A percentile compares a stretch with the other conserved stretches of the same genome.
Evolutionary conservation across 768 basidiomycete genomes (phyloP).

Genomic region (Leccinum uliginosum): DNA sequence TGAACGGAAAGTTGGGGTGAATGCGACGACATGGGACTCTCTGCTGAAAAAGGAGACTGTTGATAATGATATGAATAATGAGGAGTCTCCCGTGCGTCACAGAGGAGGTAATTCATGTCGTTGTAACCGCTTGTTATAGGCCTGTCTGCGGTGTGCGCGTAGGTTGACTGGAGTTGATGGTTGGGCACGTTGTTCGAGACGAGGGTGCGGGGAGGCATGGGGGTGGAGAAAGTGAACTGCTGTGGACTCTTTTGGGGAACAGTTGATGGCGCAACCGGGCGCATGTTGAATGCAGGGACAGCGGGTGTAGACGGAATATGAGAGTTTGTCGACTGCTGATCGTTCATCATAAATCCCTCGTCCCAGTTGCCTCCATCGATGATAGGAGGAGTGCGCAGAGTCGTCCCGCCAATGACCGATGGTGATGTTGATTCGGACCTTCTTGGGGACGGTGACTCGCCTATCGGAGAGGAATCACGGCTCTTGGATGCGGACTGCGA

Average conservation of each 20-base stretch:
- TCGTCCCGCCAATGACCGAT: conserved; percentile 28
- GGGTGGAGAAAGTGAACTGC: conserved; percentile 39
- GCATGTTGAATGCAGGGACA: conserved; percentile 39
- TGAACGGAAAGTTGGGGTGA: conserved; percentile 40
- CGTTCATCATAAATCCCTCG: conserved; percentile 49
- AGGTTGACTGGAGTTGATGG: conserved; percentile 34
- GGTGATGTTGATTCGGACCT: conserved; percentile 34
- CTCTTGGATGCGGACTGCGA: conserved; percentile 46
- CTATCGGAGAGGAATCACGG: conserved; percentile 63
- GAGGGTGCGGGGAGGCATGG: conserved; percentile 41
- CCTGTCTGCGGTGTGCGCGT: conserved; percentile 49
- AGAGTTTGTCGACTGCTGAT: conserved; percentile 33
- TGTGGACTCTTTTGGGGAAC: conserved; percentile 43
- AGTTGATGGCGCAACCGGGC: conserved; percentile 41
- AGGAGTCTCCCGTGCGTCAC: conserved; percentile 44
- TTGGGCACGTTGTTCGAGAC: conserved; percentile 41
- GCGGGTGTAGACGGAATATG: conserved; percentile 40
- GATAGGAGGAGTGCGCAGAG: conserved; percentile 39
- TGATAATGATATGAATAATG: conserved; percentile 54
- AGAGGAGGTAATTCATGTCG: conserved; percentile 41
- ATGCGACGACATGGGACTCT: conserved; percentile 39
- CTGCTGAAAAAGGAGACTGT: conserved; percentile 43
- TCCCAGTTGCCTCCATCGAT: conserved; percentile 54
- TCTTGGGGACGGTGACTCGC: conserved; percentile 43
- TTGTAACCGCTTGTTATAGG: conserved; percentile 44